phyloP scores from a whole-genome alignment of 441 rosid species.

The Corymbia citriodora region DNA sequence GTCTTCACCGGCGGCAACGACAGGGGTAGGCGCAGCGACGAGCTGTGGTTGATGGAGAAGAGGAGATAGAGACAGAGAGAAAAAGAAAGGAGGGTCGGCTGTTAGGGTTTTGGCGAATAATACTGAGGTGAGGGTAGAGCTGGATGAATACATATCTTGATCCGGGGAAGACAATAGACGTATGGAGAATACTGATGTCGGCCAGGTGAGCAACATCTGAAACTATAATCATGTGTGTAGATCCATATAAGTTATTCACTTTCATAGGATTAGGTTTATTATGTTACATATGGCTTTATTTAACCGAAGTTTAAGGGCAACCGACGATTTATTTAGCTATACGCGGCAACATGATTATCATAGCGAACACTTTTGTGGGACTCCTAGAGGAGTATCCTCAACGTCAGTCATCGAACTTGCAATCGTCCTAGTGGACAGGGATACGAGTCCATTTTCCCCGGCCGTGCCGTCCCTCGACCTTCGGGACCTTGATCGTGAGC shows the following conservation, averaged over 20 bases:
- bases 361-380: neutral
- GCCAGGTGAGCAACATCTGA: neutral
- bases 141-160: neutral
- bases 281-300: neutral
- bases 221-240: neutral
- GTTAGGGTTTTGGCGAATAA: neutral
- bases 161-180: neutral
- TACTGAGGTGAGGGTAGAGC: neutral
- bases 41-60: neutral
- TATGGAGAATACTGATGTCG: neutral
- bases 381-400: neutral
- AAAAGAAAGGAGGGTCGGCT: neutral
- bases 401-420: constrained; percentile 17
- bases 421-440: constrained; percentile 21
- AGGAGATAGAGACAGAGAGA: neutral
- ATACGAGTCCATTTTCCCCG: neutral
- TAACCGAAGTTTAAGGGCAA: neutral
- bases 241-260: neutral
- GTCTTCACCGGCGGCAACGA: neutral
- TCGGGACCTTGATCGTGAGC: constrained; percentile 30
- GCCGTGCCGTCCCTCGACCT: neutral
- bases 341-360: neutral
- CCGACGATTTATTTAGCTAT: neutral
- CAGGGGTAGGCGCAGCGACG: neutral
- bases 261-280: neutral